Percentiles rank a stretch among this genome's conserved stretches.
phyloP scores from a whole-genome alignment of 108 stramenopile genomes.

The Schizochytrium sp. region DNA sequence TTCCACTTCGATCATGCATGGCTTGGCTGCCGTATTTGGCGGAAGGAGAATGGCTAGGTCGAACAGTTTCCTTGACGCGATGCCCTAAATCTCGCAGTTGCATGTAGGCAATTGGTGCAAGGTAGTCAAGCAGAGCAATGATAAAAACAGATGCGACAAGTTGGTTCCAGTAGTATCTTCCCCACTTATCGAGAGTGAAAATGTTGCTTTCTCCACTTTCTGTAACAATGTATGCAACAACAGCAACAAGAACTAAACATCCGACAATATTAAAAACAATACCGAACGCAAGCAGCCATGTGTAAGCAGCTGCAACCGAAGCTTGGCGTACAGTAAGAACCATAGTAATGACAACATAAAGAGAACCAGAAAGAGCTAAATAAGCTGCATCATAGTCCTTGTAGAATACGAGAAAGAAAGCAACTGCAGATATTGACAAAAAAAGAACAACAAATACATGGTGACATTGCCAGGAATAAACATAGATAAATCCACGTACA shows the following conservation, averaged over 20 bases:
- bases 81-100: background rate
- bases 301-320: slow-evolving; percentile 1
- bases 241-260: slow-evolving; percentile 20
- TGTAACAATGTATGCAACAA: background rate
- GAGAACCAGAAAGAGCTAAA: slow-evolving; percentile 10
- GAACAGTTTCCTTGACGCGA: background rate
- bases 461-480: no score
- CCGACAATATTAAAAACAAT: slow-evolving; percentile 28
- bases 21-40: background rate
- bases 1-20: background rate
- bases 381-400: slow-evolving; percentile 47
- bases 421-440: no score
- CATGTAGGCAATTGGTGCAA: slow-evolving; percentile 24
- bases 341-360: slow-evolving; percentile 31
- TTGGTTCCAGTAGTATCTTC: slow-evolving; percentile 52
- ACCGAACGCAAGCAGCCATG: background rate
- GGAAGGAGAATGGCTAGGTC: background rate
- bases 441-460: no score
- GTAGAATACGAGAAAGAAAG: slow-evolving; percentile 13
- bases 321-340: slow-evolving; percentile 24
- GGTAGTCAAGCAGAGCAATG: background rate
- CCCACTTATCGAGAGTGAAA: slow-evolving; percentile 2
- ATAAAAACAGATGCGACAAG: slow-evolving; percentile 19
- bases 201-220: slow-evolving; percentile 3
- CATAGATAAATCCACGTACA: no score